Evolutionary conservation across 306 rosid genomes (phyloP), one percentile per base, ranked within the genome.

Genomic region (Glycyrrhiza uralensis): DNA sequence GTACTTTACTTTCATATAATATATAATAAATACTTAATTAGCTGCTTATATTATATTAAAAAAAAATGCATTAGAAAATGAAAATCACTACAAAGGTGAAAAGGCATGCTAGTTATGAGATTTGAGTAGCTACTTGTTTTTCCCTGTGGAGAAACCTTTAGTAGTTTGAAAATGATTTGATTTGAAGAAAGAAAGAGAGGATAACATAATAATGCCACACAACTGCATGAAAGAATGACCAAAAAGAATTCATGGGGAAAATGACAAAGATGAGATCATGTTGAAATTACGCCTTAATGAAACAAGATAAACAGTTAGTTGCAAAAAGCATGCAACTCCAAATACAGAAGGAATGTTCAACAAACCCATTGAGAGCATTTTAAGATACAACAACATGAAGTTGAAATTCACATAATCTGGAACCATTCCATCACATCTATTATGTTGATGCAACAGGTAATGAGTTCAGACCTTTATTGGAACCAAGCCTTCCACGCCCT

Each of bases 301-400:
- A 81, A 70, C 26, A 5, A 57, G 47, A 72, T 63, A 76, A 75
- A 66, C 14, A 18, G 92, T 85, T 87, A 18, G 92, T 85, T 87
- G 96, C 98, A 78, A n/a, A n/a, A n/a, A 90, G 88, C 80, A 41
- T 79, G 96, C 97, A 90, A 90, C 96, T 49, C 23, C 58, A 57
- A 69, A 78, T n/a, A n/a, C 81, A 71, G 46, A 75, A 59, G 58
- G 67, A 82, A 67, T 9, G 18, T 39, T n/a, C n/a, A n/a, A n/a
- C 41, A 72, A 52, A 45, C 71, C 47, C 66, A 59, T n/a, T 24
- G 71, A 75, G 20, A 75, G 20, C 47, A 29, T 57, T 64, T 6
- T 14, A 49, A 79, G 14, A 58, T 51, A 62, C 67, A 41, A 62
- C 67, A 41, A 71, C 55, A 17, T 5, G 30, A 65, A 28, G 55